Conservation (phyloP, 768 basidiomycete genomes). For the Gelatoporia subvermispora region DNA sequence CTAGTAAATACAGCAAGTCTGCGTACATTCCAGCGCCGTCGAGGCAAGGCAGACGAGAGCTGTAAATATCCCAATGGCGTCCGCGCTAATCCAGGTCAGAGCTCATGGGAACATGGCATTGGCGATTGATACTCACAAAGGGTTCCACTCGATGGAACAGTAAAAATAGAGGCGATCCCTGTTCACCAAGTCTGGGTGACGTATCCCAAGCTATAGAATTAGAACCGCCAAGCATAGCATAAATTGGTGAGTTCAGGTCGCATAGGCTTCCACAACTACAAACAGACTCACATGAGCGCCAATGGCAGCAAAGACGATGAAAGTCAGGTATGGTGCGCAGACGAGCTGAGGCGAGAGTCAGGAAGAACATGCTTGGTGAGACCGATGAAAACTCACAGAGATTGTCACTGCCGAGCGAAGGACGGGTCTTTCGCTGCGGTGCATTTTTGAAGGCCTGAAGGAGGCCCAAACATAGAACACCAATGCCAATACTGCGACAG, state of each 20-base stretch:
- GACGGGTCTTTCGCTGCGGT: not conserved
- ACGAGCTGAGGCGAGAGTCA: conserved; percentile 6
- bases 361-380: not conserved
- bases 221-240: not conserved
- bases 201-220: conserved; percentile 11
- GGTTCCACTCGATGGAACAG: conserved; percentile 20
- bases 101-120: not conserved
- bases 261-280: not conserved
- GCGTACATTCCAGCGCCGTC: conserved; percentile 16
- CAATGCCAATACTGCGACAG: conserved; percentile 10
- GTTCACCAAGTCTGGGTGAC: conserved; percentile 18
- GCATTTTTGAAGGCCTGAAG: conserved; percentile 2
- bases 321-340: conserved; percentile 12
- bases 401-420: not conserved
- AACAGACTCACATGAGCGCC: conserved; percentile 10
- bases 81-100: conserved; percentile 7
- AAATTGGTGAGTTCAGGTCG: not conserved
- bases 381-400: conserved; percentile 1
- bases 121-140: conserved; percentile 15
- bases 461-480: conserved; percentile 10
- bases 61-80: conserved; percentile 15
- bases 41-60: conserved; percentile 18
- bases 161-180: conserved; percentile 23
- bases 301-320: conserved; percentile 14
- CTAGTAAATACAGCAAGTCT: not conserved